Conservation (phyloP, 768 basidiomycete species). For the Clitopilus hobsonii region DNA sequence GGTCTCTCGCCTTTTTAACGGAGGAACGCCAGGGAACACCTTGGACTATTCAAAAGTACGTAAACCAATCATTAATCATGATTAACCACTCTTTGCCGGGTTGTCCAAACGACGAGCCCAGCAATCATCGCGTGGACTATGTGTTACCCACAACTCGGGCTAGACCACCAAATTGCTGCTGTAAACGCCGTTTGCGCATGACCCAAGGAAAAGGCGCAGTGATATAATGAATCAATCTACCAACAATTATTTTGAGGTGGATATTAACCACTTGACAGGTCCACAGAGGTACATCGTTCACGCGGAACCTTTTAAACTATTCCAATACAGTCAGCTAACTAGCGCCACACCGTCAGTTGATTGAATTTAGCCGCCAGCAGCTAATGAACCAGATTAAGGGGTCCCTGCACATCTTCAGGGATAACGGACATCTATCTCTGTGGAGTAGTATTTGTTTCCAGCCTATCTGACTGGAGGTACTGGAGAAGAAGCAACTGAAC, state of each 20-base stretch:
- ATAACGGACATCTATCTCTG: no score
- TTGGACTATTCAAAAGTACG: neutral
- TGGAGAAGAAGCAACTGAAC: neutral
- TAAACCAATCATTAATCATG: neutral
- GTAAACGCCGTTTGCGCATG: neutral
- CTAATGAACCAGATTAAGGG: neutral
- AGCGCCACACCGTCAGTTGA: neutral
- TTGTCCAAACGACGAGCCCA: neutral
- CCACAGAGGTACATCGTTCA: neutral
- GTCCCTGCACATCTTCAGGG: no score
- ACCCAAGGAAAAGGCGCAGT: constrained; percentile 1
- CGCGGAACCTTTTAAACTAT: neutral
- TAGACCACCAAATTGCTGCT: neutral
- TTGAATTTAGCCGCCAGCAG: neutral
- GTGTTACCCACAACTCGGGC: neutral
- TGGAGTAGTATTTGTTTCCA: neutral
- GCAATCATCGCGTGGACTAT: neutral
- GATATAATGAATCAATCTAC: neutral
- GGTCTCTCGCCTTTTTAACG: no score
- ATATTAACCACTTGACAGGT: constrained; percentile 1
- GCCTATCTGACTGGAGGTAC: neutral
- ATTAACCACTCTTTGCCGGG: neutral
- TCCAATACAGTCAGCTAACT: neutral
- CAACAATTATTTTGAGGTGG: neutral
- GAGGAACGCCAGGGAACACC: neutral